Percentiles rank a stretch among this genome's conserved stretches.
These are phyloP conservation scores for Exophiala sideris DNA, from an alignment of 2,329 filamentous ascomycete species.

Conservation along the genomic window DNA sequence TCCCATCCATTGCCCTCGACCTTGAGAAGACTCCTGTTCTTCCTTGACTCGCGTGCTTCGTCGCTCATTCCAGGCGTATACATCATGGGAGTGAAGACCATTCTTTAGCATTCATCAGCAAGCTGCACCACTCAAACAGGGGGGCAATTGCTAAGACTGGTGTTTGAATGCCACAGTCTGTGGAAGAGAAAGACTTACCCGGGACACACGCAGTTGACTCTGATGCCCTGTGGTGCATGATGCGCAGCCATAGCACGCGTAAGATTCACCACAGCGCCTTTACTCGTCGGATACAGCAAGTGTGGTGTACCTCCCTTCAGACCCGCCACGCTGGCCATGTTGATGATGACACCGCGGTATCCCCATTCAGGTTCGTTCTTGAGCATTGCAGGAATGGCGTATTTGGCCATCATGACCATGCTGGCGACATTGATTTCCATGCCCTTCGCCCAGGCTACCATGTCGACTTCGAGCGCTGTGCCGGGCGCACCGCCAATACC, in stretches of 20 bases:
- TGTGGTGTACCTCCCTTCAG: constrained; percentile 53
- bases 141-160: too few species aligned
- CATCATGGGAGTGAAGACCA: constrained; percentile 55
- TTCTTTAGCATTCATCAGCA: too few species aligned
- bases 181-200: constrained; percentile 18
- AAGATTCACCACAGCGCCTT: constrained; percentile 56
- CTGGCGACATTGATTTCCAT: constrained; percentile 62
- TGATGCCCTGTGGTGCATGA: constrained; percentile 49
- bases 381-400: constrained; percentile 59
- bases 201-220: constrained; percentile 56
- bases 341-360: constrained; percentile 54
- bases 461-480: constrained; percentile 59
- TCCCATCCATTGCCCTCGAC: constrained; percentile 57
- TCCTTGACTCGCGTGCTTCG: constrained; percentile 48
- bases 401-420: constrained; percentile 64
- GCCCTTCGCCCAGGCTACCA: constrained; percentile 54
- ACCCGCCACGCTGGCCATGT: constrained; percentile 62
- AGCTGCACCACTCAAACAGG: too few species aligned
- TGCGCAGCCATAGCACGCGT: constrained; percentile 56
- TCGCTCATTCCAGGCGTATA: constrained; percentile 54
- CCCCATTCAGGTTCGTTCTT: constrained; percentile 47
- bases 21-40: constrained; percentile 50
- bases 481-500: constrained; percentile 59
- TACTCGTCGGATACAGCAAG: constrained; percentile 53
- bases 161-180: too few species aligned